Base-by-base conservation (phyloP, 148 eudicot species). In the Amaranthus hypochondriacus region DNA sequence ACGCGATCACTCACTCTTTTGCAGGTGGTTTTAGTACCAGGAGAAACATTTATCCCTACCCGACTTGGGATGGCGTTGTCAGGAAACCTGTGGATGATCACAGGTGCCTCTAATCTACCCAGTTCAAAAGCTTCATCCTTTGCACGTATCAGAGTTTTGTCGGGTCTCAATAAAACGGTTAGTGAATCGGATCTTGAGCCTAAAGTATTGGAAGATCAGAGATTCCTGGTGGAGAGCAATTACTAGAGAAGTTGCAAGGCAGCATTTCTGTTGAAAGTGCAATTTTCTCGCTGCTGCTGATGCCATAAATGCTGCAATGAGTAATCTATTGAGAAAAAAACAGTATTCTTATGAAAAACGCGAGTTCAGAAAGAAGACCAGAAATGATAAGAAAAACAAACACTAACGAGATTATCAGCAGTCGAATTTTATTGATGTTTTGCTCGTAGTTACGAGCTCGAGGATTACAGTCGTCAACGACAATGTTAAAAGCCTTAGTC, bases 31-130 rank as follows among this genome's bases (percentile, higher is more conserved):
- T 74, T 87, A 18, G 68, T 88, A 51, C 72, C 77, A 9, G 96
- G 79, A 63, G 98, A 92, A 84, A 74, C 88, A 49, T 90, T 86
- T 77, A 83, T 92, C 76, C 97, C 98, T 0, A 95, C 98, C 78
- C 84, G 92, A 75, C 69, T 95, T 56, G 90, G 80, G 59, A 79
- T 83, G 53, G 60, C 84, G 66, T 81, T 83, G 64, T 75, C 92
- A 6, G 81, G 81, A 44, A 76, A 82, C 44, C 49, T 77, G 62
- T 95, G 98, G 98, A 87, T 88, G 88, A 88, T 92, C 52, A 84
- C 91, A 28, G 98, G 98, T 44, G 96, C 86, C 70, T 95, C 97
- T 64, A 92, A 85, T 79, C 82, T 87, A 75, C 82, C 85, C 28
- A 82, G 76, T 66, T 62, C 81, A 43, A 85, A 84, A 68, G 77